Conservation (phyloP, 352 stramenopile genomes). For the Pythium sukuiense region DNA sequence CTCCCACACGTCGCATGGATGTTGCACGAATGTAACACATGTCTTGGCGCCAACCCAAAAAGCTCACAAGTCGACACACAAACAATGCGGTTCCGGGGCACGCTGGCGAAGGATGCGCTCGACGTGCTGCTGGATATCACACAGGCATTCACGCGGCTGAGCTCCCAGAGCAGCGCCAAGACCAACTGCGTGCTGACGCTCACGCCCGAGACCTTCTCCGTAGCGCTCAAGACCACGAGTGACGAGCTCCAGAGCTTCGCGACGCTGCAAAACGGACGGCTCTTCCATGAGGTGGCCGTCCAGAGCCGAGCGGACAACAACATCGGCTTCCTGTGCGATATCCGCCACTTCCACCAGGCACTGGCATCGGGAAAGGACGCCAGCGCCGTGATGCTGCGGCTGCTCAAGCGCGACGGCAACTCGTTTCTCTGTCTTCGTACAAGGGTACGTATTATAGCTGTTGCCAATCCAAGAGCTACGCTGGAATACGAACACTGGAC, state of each 20-base stretch:
- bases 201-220: slow-evolving; percentile 57
- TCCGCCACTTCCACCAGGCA: slow-evolving; percentile 73
- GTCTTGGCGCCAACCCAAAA: background rate
- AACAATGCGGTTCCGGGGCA: slow-evolving; percentile 79
- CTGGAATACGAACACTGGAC: background rate
- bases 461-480: background rate
- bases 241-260: slow-evolving; percentile 83
- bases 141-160: slow-evolving; percentile 68
- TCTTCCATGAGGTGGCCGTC: slow-evolving; percentile 75
- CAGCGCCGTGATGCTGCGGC: slow-evolving; percentile 76
- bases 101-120: slow-evolving; percentile 70
- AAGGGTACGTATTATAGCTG: slow-evolving; percentile 27
- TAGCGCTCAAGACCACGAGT: slow-evolving; percentile 69
- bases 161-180: slow-evolving; percentile 51
- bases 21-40: background rate
- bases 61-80: no score
- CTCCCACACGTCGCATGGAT: background rate
- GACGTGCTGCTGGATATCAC: slow-evolving; percentile 76
- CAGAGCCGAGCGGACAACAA: slow-evolving; percentile 77
- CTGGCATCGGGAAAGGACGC: slow-evolving; percentile 75
- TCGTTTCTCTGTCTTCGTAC: slow-evolving; percentile 79
- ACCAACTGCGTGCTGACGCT: slow-evolving; percentile 73
- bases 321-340: slow-evolving; percentile 78
- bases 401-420: slow-evolving; percentile 75
- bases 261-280: slow-evolving; percentile 52